Evolutionary conservation across 441 rosid genomes (phyloP).

Genomic region (Theobroma grandiflorum): DNA sequence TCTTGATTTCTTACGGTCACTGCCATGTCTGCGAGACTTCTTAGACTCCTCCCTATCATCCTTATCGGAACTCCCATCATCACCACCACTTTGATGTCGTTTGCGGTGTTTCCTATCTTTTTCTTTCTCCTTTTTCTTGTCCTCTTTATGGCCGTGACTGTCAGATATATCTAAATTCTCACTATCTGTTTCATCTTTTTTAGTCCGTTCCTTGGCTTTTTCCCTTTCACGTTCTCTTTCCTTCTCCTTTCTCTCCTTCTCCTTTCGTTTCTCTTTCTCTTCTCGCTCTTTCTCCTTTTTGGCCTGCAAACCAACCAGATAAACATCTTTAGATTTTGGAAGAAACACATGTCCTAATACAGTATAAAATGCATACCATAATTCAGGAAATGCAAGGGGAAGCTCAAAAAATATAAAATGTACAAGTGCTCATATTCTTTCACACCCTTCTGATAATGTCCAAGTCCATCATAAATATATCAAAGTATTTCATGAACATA

Average conservation of each 20-base stretch:
- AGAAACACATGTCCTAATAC: neutral
- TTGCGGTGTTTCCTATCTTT: slow-evolving; percentile 87
- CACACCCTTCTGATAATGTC: neutral
- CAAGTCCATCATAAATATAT: neutral
- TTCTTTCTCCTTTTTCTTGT: slow-evolving; percentile 82
- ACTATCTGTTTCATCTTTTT: slow-evolving; percentile 86
- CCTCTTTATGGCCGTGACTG: slow-evolving; percentile 67
- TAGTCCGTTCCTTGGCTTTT: slow-evolving; percentile 71
- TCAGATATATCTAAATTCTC: slow-evolving; percentile 76
- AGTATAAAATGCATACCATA: neutral
- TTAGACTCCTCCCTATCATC: slow-evolving; percentile 86
- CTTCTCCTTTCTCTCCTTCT: slow-evolving; percentile 76
- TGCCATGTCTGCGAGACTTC: slow-evolving; percentile 83
- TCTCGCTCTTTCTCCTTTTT: slow-evolving; percentile 74
- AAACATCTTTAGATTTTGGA: neutral
- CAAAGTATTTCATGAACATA: neutral
- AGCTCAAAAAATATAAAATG: neutral
- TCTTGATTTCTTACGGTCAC: slow-evolving; percentile 91
- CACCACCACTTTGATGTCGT: slow-evolving; percentile 76
- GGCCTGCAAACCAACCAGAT: slow-evolving; percentile 48
- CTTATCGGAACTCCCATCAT: slow-evolving; percentile 83
- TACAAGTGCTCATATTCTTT: slow-evolving; percentile 7
- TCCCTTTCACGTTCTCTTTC: slow-evolving; percentile 75
- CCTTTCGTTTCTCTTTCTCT: slow-evolving; percentile 72
- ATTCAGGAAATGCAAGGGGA: neutral